phyloP scores from a whole-genome alignment of 2,329 filamentous ascomycete genomes.

The Teratosphaeria epicoccoides region DNA sequence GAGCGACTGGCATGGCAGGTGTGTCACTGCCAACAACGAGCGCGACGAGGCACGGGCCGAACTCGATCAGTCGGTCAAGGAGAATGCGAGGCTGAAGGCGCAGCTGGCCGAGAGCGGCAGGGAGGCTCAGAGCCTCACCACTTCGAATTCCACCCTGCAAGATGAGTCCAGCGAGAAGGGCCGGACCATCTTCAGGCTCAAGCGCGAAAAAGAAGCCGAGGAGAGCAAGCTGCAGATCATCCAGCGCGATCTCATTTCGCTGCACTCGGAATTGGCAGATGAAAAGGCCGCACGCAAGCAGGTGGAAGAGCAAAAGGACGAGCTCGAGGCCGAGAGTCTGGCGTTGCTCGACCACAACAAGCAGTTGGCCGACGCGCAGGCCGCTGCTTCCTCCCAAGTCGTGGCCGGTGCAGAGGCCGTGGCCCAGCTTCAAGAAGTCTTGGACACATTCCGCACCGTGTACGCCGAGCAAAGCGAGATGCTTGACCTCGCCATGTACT shows the following conservation, averaged over 20 bases:
- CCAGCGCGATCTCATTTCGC: background rate
- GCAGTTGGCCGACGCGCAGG: background rate
- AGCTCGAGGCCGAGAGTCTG: background rate
- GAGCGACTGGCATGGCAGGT: background rate
- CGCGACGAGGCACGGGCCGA: background rate
- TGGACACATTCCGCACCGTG: background rate
- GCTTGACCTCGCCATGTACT: background rate
- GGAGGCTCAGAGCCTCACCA: background rate
- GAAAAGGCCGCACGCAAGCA: background rate
- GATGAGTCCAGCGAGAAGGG: background rate
- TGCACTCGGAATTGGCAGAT: background rate
- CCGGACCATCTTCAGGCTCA: background rate
- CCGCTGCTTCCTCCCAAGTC: background rate
- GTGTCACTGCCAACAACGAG: background rate
- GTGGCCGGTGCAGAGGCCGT: background rate
- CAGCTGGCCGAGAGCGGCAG: background rate
- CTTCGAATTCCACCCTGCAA: background rate
- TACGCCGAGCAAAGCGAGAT: background rate
- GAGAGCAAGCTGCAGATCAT: background rate
- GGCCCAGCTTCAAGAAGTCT: background rate
- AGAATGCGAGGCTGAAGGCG: background rate
- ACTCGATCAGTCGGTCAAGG: background rate
- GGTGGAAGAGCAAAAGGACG: background rate
- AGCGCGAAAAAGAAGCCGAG: background rate
- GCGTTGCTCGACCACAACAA: background rate